phyloP scores from a whole-genome alignment of 805 yeast genomes.

The Suhomyces vadensis region DNA sequence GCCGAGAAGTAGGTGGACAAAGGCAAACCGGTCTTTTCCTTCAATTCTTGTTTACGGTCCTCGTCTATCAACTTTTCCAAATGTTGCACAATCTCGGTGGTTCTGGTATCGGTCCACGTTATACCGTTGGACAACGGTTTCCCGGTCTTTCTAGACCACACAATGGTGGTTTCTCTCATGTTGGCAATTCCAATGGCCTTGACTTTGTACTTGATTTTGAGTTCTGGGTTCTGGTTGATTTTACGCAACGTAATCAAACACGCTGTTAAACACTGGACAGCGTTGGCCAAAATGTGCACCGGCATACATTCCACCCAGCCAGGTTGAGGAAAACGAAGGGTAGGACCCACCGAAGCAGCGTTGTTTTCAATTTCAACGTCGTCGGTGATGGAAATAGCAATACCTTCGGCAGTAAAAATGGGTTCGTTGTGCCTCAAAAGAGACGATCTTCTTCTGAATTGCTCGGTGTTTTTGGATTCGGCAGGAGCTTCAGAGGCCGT shows the following conservation, averaged over 20 bases:
- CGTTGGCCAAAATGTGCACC: constrained; percentile 74
- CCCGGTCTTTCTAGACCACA: constrained; percentile 86
- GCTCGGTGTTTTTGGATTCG: constrained; percentile 43
- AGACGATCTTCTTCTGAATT: constrained; percentile 45
- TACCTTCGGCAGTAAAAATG: constrained; percentile 73
- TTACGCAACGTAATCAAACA: constrained; percentile 58
- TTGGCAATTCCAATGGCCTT: constrained; percentile 85
- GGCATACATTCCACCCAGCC: constrained; percentile 98
- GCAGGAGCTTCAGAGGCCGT: constrained; percentile 59
- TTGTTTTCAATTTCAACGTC: constrained; percentile 64
- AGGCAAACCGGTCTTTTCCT: constrained; percentile 78
- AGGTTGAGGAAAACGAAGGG: constrained; percentile 74
- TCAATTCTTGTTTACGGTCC: constrained; percentile 57
- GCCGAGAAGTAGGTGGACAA: constrained; percentile 90
- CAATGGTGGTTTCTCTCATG: constrained; percentile 91
- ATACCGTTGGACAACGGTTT: constrained; percentile 82
- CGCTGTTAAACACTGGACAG: constrained; percentile 73
- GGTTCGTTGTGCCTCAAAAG: constrained; percentile 51
- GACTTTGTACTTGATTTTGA: constrained; percentile 58
- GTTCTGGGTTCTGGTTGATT: constrained; percentile 53
- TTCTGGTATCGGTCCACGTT: constrained; percentile 95
- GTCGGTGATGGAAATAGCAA: constrained; percentile 60
- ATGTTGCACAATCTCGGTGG: constrained; percentile 66
- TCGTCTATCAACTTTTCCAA: constrained; percentile 54
- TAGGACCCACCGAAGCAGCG: constrained; percentile 56